Base-by-base conservation (phyloP, 192 early-diverging fungal genomes). In the Allomyces javanicus region DNA sequence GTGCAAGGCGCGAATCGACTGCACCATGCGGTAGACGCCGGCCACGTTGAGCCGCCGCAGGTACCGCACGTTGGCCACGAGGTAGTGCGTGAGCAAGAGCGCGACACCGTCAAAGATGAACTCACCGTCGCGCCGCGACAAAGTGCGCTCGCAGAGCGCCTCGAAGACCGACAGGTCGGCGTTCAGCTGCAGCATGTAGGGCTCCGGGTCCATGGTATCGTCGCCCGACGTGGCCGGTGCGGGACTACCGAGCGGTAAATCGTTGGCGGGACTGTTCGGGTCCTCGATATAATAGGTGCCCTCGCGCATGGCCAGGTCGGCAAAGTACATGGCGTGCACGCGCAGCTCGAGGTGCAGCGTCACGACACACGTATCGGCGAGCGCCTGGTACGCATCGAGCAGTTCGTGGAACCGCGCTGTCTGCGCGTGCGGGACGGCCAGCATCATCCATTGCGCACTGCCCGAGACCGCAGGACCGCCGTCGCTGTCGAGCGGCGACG, bases 281-380 rank as follows among this genome's bases (percentile, higher is more conserved):
- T n/a, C 50, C 50, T 58, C 50, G 50, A 58, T n/a, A 9, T 21
- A 58, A 12, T 58, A 58, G 17, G 50, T 58, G 1, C 88, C 86
- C 79, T 96, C 93, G 24, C 92, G 83, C 55, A 87, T 87, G 9
- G 89, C 91, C 75, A 94, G 78, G 66, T 96, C 92, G 50, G 94
- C 73, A 66, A 87, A 93, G 67, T 88, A 89, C 70, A 92, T 82
- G 61, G 87, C 79, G 73, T 93, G 92, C 61, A 87, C 86, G 22
- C 90, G 81, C 24, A 90, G 70, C 72, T 96, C 93, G 23, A 93
- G 79, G 45, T 89, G 80, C 24, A 96, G 70, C 1, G 89, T 86
- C 70, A 89, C 88, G 26, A 96, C 67, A 61, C 84, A 91, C 24
- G 84, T 86, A 62, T 87, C 83, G 0, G 92, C 86, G 61, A 96